Base-by-base conservation (phyloP, 768 basidiomycete species). In the Boletus subcaerulescens region DNA sequence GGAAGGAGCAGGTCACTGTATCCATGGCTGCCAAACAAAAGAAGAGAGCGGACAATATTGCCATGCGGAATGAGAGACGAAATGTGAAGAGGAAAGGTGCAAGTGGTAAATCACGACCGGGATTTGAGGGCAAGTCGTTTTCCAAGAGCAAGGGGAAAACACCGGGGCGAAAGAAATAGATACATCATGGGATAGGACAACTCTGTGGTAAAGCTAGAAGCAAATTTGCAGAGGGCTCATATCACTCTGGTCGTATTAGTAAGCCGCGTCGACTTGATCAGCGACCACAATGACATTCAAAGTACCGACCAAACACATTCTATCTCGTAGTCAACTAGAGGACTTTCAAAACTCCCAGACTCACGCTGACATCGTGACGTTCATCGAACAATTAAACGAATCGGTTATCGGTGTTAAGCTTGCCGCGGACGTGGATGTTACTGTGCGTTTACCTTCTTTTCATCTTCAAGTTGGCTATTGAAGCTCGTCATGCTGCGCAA, bases 11-110 rank as follows among this genome's bases (percentile, higher is more conserved):
- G 36, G 65, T 93, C 26, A 61, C 79, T 4, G 78, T 84, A 12
- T 79, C 86, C 3, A 89, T 92, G 81, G 89, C 88, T 2, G 89
- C 90, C 31, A 86, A 82, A 68, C 88, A 93, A 72, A 93, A 95
- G 76, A 98, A 98, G 72, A 81, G 93, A 5, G 67, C 84, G 14
- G 93, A 96, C 63, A 98, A 98, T 64, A 89, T 98, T 62, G 89
- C 92, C 0, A 84, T 80, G 76, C 84, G 93, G 17, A 84, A 86
- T 53, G 93, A 98, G 67, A 78, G 87, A 33, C 79, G 80, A 68
- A 81, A 78, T 59, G 84, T 85, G 45, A 84, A 79, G 67, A 73
- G 75, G 56, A 84, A 78, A 74, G 83, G 60, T 46, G 65, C 63
- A 58, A 78, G 65, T 45, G 85, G 86, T 29, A 83, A 83, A 71